Base-by-base conservation (phyloP, 2,329 filamentous ascomycete species). In the Aciculosporium take region DNA sequence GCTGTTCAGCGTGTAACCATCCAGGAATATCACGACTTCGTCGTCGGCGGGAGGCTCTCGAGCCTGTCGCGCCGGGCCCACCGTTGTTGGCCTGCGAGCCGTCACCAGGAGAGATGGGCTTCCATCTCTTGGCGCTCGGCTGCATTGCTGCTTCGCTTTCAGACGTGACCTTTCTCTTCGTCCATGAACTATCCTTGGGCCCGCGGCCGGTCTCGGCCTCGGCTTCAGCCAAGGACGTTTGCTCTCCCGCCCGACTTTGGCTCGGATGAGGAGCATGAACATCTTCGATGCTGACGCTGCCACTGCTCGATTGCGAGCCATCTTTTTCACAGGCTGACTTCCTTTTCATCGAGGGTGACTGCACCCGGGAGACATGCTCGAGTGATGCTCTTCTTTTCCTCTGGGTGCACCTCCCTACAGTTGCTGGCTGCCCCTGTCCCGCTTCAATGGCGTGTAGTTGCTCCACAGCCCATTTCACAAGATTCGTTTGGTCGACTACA, bases 391-490 rank as follows among this genome's bases (percentile, higher is more conserved):
- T 37, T 21, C 32, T 39, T 20, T 39, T 35, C 17, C 15, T 34
- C 27, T 15, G 20, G 15, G 33, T 2, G 13, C 20, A 31, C 8
- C 28, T 13, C 15, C 36, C 12, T 9, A 25, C 15, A 17, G 10
- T 24, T 24, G 41, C 29, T 23, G 24, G 12, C 13, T 13, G 24
- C 34, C 31, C 38, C 42, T 44, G 28, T 20, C 56, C 49, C 24
- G 45, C 46, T 42, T 53, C 51, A 34, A 56, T 49, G 34, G 52
- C 36, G 31, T 44, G 46, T 29, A 53, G 30, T 46, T 58, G 50
- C 39, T 51, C 34, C 35, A 53, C 41, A 30, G 47, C 46, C 56
- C 55, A 56, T 50, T 45, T 45, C 37, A 51, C 24, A 39, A 54
- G 47, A 37, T 47, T 45, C 28, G 18, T 43, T 17, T 49, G 50